Base-by-base conservation (phyloP, 768 basidiomycete genomes). In the Leccinum imitatum region DNA sequence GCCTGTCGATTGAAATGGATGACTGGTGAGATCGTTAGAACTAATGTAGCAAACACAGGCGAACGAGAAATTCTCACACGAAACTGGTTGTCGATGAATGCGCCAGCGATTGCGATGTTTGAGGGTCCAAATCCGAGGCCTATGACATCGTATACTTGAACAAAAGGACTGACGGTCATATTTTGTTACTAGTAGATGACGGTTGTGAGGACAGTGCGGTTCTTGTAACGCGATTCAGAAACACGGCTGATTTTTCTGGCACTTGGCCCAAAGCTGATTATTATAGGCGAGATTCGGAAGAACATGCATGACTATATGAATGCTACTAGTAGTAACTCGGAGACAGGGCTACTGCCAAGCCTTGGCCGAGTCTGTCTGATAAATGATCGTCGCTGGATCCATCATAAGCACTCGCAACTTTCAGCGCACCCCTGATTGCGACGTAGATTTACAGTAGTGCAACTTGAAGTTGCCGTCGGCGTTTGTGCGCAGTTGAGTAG, bases 41-140 rank as follows among this genome's bases (percentile, higher is more conserved):
- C 17, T 41, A 27, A 15, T 37, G 50, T 46, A 33, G 17, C 19
- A 23, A 19, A 13, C 41, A 53, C 3, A 50, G 54, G 35, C 56
- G 50, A 54, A 52, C 37, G 27, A 48, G 57, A 3, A n/a, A 17
- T 58, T 48, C 61, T 65, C 31, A 60, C 62, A 52, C 59, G 48
- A 23, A 52, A 59, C 54, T 65, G 57, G 15, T 73, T 75, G 60
- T 84, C 83, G n/a, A 81, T 67, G 61, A 82, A 71, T 21, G 80
- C 80, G 10, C 77, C 78, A 35, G 79, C 81, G 53, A 83, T 73
- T 35, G 83, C 82, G 58, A 84, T 71, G 64, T 82, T 82, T 3
- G 82, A 78, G 23, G 82, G 82, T 11, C 83, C 83, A 57, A 83
- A 83, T 2, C 83, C 83, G 15, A 82, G 65, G 50, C 81, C 80